Base-by-base conservation (phyloP, 352 stramenopile species). In the Phytophthora sojae region DNA sequence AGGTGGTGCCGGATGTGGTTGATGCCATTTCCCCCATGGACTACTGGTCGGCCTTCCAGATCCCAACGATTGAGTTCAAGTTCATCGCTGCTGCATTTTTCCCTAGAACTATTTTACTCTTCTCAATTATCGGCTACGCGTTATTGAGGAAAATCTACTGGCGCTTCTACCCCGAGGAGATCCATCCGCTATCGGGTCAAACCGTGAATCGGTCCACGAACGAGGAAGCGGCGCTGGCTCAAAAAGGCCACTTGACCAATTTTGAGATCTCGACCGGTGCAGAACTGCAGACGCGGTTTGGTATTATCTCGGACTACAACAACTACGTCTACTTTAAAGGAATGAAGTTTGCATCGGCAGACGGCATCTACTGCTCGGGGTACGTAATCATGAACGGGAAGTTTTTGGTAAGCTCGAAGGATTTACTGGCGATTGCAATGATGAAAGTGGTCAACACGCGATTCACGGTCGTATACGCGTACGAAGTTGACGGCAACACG, bases 321-420 rank as follows among this genome's bases (percentile, higher is more conserved):
- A 79, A 79, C 23, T 77, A 74, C 49, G 32, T 73, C 2, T 67
- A 63, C 26, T 75, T 75, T 25, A 76, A 81, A 50, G 74, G 71
- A 2, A 63, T 79, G 49, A 78, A 79, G 52, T 80, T 75, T 30
- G 74, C 74, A 25, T 75, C 66, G 23, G 64, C 68, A 25, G 75
- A 78, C 7, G 76, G 69, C 15, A 76, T 79, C 23, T 81, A 76
- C 55, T 72, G 69, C 65, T 73, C 57, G 0, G 72, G 65, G 0
- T 83, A 70, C 32, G 73, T 83, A 5, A 73, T 83, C 9, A 70
- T 73, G 3, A 75, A 78, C 39, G 56, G 64, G 25, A 77, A 75
- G 35, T 82, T 70, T 32, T 58, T 84, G 25, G 68, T 79, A 9
- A 55, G 64, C n/a, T 71, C 71, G 9, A 69, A 76, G 25, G 59